Conservation (phyloP, 2,329 filamentous ascomycete genomes). For the Verticillium klebahnii region DNA sequence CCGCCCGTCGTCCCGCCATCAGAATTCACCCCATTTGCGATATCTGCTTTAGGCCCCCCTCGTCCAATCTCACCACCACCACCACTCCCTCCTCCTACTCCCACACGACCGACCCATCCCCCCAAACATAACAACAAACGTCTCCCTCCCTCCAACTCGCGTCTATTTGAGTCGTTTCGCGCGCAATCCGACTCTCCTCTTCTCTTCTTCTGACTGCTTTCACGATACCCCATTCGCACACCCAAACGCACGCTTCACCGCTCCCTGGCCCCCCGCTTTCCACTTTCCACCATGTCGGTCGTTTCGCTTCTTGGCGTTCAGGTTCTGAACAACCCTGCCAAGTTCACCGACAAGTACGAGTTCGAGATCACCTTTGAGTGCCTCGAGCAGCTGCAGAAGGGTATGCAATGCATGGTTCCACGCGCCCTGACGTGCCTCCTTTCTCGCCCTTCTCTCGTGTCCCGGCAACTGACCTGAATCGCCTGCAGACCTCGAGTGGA, state of each 20-base stretch:
- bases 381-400: constrained; percentile 89
- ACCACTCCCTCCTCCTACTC: neutral
- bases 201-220: constrained; percentile 1
- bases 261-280: constrained; percentile 3
- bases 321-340: constrained; percentile 94
- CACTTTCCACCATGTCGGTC: constrained; percentile 68
- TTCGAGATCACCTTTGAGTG: constrained; percentile 99
- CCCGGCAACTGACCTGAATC: neutral
- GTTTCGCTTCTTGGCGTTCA: constrained; percentile 94
- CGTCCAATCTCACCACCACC: neutral
- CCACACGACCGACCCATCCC: neutral
- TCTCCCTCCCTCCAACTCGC: neutral
- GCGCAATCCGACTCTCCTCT: neutral
- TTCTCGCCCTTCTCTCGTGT: neutral
- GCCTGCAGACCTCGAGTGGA: constrained; percentile 88
- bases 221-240: neutral
- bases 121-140: constrained; percentile 1
- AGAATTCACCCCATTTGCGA: constrained; percentile 8
- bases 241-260: neutral
- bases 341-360: constrained; percentile 87
- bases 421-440: neutral
- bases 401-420: constrained; percentile 36
- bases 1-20: constrained; percentile 11
- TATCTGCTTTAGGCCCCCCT: constrained; percentile 3
- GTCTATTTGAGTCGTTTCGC: neutral